Evolutionary conservation across 768 basidiomycete species (phyloP), one percentile per base, ranked within the genome.

Genomic region (Rhodocollybia butyracea): DNA sequence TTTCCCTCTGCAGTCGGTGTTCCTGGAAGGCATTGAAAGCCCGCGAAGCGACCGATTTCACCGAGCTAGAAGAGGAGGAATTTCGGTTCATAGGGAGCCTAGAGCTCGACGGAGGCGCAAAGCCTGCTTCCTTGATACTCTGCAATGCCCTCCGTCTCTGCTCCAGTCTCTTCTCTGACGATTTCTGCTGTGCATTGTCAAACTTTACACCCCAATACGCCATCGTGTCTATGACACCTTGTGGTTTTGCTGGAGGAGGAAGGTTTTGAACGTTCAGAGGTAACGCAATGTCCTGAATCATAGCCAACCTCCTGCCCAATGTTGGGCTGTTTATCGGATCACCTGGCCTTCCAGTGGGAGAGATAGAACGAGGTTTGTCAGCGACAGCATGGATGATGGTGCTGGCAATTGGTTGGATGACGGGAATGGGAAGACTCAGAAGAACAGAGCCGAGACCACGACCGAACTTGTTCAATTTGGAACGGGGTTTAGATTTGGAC

Each of bases 211-310:
- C 59, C 57, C 60, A 56, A 17, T 51, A 41, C 11, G 56, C 45
- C 55, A 61, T 59, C 38, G 53, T 58, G 31, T 66, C 65, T 56
- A 64, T 61, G 27, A 61, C 55, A 19, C 63, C 61, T 38, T 61
- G 38, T 30, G 64, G 60, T 48, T 60, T 66, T 19, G 45, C 47
- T 5, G 63, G 58, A 19, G 60, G 57, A 3, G 63, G 64, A 52
- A 64, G 8, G 10, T 30, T 51, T 22, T 58, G 46, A 21, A 59
- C 57, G 39, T 57, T 47, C 29, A 64, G 55, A 36, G 53, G 57
- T 15, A 62, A 41, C 34, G 59, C 57, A 34, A 61, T 50, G 19
- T 62, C 65, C 19, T 57, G 53, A n/a, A 63, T 57, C 21, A 59
- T 10, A 2, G 58, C 60, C n/a, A 66, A 32, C 10, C 63, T 59